phyloP scores from a whole-genome alignment of 2,329 filamentous ascomycete genomes.

The Dryadomyces quercus-mongolicae region DNA sequence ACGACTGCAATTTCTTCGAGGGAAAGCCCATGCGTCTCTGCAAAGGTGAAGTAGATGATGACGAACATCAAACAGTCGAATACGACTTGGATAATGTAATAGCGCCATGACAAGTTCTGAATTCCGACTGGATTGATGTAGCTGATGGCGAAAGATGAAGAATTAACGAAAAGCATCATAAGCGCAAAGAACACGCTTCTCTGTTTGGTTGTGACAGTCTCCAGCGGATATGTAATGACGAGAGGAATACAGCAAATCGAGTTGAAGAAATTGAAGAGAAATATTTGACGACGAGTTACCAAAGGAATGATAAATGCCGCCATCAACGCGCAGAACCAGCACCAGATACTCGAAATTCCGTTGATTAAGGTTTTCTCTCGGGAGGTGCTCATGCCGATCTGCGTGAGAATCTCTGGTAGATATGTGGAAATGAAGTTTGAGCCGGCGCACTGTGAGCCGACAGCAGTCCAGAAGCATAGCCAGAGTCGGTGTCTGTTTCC shows the following conservation, averaged over 20 bases:
- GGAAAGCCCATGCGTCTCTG: too few relatives aligned
- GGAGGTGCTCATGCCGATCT: neutral
- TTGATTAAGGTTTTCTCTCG: neutral
- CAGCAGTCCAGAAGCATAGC: slow-evolving; percentile 3
- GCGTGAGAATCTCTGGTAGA: neutral
- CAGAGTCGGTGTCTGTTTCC: slow-evolving; percentile 9
- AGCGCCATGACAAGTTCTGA: slow-evolving; percentile 25
- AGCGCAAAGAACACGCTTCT: slow-evolving; percentile 26
- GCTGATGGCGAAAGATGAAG: slow-evolving; percentile 33
- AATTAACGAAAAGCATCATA: slow-evolving; percentile 24
- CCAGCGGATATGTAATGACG: slow-evolving; percentile 26
- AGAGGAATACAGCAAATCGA: slow-evolving; percentile 21
- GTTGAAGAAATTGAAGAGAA: neutral
- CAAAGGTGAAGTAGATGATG: too few relatives aligned
- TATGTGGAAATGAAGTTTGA: neutral
- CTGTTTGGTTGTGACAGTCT: slow-evolving; percentile 25
- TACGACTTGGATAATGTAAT: slow-evolving; percentile 13
- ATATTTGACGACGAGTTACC: neutral
- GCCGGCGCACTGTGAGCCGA: slow-evolving; percentile 1
- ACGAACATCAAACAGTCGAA: too few relatives aligned
- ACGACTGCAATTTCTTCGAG: too few relatives aligned
- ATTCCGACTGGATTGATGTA: slow-evolving; percentile 32
- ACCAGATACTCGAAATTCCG: slow-evolving; percentile 17
- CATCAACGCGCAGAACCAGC: slow-evolving; percentile 5
- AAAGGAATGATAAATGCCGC: neutral